phyloP scores from a whole-genome alignment of 2,329 filamentous ascomycete species.

The Coniochaeta prunicola region DNA sequence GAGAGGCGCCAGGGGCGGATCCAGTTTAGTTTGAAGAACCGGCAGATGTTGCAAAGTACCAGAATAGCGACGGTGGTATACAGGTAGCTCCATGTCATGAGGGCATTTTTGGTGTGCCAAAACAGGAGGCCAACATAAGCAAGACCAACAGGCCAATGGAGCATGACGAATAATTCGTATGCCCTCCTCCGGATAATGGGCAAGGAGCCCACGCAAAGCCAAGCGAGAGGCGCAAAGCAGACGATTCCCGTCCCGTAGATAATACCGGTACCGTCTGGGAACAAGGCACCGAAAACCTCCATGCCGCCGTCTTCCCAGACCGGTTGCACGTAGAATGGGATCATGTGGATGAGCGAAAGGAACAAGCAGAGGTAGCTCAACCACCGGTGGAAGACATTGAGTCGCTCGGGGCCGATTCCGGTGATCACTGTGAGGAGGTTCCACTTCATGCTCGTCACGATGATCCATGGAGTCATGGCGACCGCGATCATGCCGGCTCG shows the following conservation, averaged over 20 bases:
- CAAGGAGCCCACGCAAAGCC: conserved; percentile 80
- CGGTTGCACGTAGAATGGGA: conserved; percentile 86
- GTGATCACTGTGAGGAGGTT: conserved; percentile 80
- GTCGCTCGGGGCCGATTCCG: conserved; percentile 82
- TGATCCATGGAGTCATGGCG: conserved; percentile 86
- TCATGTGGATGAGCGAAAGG: conserved; percentile 72
- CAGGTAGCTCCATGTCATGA: conserved; percentile 85
- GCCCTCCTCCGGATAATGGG: conserved; percentile 68
- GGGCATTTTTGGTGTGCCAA: conserved; percentile 92
- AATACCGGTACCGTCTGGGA: conserved; percentile 56
- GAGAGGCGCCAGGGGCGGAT: conserved; percentile 69
- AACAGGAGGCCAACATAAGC: conserved; percentile 80
- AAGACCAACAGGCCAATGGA: conserved; percentile 77
- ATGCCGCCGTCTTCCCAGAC: conserved; percentile 75
- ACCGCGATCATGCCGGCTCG: conserved; percentile 88
- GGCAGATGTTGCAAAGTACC: conserved; percentile 63
- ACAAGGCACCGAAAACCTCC: conserved; percentile 61
- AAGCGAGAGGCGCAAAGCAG: conserved; percentile 70
- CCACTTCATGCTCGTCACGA: conserved; percentile 83
- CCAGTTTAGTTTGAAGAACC: conserved; percentile 88
- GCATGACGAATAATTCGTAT: conserved; percentile 77
- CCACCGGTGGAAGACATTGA: conserved; percentile 93
- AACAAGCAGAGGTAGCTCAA: conserved; percentile 80
- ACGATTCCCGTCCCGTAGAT: conserved; percentile 84
- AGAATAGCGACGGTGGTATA: conserved; percentile 76